phyloP scores from a whole-genome alignment of 2,329 filamentous ascomycete species.

The Fusarium sp. region DNA sequence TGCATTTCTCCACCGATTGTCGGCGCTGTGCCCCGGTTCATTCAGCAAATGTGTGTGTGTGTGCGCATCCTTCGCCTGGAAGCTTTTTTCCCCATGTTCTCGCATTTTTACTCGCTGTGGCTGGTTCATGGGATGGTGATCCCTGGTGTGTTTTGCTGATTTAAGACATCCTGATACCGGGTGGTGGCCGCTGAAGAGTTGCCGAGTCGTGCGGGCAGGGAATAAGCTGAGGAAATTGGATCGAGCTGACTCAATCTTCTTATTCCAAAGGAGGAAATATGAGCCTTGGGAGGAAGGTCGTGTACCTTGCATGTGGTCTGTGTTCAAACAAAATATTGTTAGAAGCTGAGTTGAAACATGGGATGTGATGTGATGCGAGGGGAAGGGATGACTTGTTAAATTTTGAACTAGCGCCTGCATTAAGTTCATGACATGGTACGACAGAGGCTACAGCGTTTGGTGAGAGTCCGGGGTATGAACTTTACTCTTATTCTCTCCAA shows the following conservation, averaged over 20 bases:
- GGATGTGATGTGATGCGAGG: no score
- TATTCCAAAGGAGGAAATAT: background rate
- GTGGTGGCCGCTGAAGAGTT: constrained; percentile 5
- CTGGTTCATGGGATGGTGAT: constrained; percentile 1
- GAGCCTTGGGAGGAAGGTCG: no score
- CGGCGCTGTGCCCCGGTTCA: constrained; percentile 4
- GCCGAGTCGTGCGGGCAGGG: constrained; percentile 5
- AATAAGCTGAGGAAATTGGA: background rate
- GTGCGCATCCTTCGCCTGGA: constrained; percentile 15
- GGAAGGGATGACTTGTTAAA: background rate
- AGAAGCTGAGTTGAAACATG: background rate
- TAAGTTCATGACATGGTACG: constrained; percentile 1
- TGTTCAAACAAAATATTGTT: background rate
- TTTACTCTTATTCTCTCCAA: background rate
- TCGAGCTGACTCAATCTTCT: background rate
- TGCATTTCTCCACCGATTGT: constrained; percentile 18
- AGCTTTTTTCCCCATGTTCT: background rate
- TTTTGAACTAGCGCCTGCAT: background rate
- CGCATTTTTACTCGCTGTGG: background rate
- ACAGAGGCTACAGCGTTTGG: no score
- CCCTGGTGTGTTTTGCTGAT: background rate
- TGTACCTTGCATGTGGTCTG: background rate
- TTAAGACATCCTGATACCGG: constrained; percentile 10
- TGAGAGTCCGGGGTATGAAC: background rate
- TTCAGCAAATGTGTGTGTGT: background rate